Percentiles rank a stretch among this genome's conserved stretches.
Evolutionary conservation across 2,329 filamentous ascomycete genomes (phyloP).

Genomic region (Coniosporium tulheliwenetii): DNA sequence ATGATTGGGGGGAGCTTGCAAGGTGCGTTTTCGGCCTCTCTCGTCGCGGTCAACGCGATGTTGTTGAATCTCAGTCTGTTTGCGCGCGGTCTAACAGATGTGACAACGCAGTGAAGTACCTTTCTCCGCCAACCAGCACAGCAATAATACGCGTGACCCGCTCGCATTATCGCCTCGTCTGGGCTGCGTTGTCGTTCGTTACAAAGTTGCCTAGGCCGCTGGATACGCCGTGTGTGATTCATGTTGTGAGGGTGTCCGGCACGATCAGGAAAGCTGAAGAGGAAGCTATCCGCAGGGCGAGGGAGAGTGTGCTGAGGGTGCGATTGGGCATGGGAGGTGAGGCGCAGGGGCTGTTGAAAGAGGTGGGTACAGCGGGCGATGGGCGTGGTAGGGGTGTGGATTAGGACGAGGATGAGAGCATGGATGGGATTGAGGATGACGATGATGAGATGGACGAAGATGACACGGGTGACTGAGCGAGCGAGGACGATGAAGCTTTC

Average conservation of each 20-base stretch:
- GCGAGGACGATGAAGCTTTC: too few species aligned
- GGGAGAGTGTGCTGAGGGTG: constrained; percentile 53
- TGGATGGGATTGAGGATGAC: not conserved
- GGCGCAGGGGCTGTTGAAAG: not conserved
- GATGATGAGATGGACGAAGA: not conserved
- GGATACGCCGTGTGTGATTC: constrained; percentile 57
- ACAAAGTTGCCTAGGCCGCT: constrained; percentile 46
- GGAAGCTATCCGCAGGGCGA: constrained; percentile 68
- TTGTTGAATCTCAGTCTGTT: too few species aligned
- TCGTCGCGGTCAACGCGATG: not conserved
- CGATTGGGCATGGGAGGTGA: not conserved
- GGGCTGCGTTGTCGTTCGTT: constrained; percentile 77
- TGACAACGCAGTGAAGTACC: constrained; percentile 60
- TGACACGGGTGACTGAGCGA: not conserved
- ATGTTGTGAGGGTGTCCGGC: constrained; percentile 75
- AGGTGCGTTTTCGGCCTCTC: constrained; percentile 31
- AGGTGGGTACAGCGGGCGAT: not conserved
- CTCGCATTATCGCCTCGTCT: constrained; percentile 71
- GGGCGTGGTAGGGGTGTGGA: not conserved
- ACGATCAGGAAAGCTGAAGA: constrained; percentile 88
- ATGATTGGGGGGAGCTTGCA: constrained; percentile 53
- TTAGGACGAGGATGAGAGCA: not conserved
- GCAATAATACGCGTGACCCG: constrained; percentile 78
- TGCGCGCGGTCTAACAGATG: too few species aligned
- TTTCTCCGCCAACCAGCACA: constrained; percentile 82